A percentile compares a stretch with the other conserved stretches of the same genome.
Conservation (phyloP, 352 stramenopile genomes). For the Phytophthora capsici region DNA sequence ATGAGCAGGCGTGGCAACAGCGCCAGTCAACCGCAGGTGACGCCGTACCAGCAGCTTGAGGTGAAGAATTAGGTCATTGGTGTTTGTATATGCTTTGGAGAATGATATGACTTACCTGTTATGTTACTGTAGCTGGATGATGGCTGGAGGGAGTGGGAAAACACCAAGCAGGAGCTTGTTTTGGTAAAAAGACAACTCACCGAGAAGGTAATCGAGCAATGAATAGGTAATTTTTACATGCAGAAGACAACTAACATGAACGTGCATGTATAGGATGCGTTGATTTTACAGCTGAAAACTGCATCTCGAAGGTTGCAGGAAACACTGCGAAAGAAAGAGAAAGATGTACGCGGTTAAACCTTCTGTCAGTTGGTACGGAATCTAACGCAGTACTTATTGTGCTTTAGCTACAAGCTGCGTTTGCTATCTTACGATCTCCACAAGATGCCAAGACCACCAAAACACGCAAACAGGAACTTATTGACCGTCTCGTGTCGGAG, state of each 20-base stretch:
- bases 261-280: conserved; percentile 43
- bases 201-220: conserved; percentile 37
- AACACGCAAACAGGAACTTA: conserved; percentile 61
- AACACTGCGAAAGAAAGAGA: conserved; percentile 68
- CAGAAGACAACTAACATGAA: background rate
- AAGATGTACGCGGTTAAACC: conserved; percentile 43
- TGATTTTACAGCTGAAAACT: conserved; percentile 69
- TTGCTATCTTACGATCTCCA: conserved; percentile 59
- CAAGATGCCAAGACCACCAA: conserved; percentile 73
- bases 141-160: conserved; percentile 60
- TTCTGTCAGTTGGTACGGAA: too few species aligned
- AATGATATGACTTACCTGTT: conserved; percentile 1
- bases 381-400: too few species aligned
- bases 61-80: conserved; percentile 3
- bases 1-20: conserved; percentile 27
- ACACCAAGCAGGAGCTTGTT: conserved; percentile 59
- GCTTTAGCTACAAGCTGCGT: conserved; percentile 59
- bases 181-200: conserved; percentile 47
- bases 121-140: conserved; percentile 49
- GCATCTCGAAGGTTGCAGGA: conserved; percentile 61
- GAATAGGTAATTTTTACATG: too few species aligned
- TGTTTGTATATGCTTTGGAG: background rate
- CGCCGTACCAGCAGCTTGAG: conserved; percentile 38
- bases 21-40: conserved; percentile 27
- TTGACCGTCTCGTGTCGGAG: conserved; percentile 66